These are phyloP conservation scores for Xerocomus potaroensis DNA, from an alignment of 768 basidiomycete genomes.

Conservation along the genomic window DNA sequence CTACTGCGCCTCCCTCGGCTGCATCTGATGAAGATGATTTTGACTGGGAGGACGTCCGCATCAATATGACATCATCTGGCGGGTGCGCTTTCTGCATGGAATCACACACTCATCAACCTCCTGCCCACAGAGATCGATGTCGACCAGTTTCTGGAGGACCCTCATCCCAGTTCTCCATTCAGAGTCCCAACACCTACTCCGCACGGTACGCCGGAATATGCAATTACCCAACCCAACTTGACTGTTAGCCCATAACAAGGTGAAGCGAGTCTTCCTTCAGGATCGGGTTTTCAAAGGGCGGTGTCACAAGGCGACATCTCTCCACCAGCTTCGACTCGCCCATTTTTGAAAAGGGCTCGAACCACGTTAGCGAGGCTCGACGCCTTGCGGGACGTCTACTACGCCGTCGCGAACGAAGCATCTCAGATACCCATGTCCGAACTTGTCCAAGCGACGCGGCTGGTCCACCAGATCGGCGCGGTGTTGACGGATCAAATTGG, in stretches of 20 bases:
- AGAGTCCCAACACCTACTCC: background rate
- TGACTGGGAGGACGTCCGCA: conserved; percentile 30
- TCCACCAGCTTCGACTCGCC: conserved; percentile 1
- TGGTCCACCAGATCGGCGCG: conserved; percentile 45
- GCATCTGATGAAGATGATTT: conserved; percentile 23
- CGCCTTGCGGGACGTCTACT: conserved; percentile 41
- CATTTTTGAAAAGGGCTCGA: conserved; percentile 34
- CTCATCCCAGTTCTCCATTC: conserved; percentile 7
- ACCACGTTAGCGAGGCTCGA: conserved; percentile 42
- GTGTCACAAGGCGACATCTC: conserved; percentile 11
- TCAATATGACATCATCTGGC: conserved; percentile 21
- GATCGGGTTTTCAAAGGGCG: conserved; percentile 1
- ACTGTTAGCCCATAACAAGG: conserved; percentile 3
- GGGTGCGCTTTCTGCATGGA: background rate
- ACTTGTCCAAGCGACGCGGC: conserved; percentile 41
- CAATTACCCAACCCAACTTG: background rate
- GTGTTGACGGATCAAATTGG: conserved; percentile 44
- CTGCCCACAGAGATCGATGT: conserved; percentile 18
- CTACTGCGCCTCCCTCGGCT: conserved; percentile 1
- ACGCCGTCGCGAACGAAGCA: conserved; percentile 37
- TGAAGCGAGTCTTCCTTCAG: background rate
- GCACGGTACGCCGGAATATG: conserved; percentile 8
- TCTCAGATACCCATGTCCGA: conserved; percentile 50
- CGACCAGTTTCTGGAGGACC: conserved; percentile 17
- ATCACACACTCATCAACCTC: background rate